Percentiles rank a stretch among this genome's conserved stretches.
phyloP scores from a whole-genome alignment of 306 rosid species.

The Cicer bijugum region DNA sequence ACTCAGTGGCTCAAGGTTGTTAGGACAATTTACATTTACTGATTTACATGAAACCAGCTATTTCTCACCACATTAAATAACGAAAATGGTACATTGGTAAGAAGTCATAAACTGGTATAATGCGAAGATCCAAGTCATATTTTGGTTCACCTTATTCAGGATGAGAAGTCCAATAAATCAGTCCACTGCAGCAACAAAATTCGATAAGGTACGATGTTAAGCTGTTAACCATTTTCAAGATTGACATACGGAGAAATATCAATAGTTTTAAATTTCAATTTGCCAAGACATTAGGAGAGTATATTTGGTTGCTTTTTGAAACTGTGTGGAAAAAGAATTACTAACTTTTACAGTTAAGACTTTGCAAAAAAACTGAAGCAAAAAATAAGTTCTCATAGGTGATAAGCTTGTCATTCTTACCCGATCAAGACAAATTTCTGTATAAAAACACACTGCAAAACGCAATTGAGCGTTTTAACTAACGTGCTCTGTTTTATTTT shows the following conservation, averaged over 20 bases:
- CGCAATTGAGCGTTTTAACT: conserved; percentile 47
- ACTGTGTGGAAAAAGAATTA: background rate
- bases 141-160: conserved; percentile 63
- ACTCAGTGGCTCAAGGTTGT: conserved; percentile 50
- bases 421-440: conserved; percentile 90
- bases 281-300: conserved; percentile 11
- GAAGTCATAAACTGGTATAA: conserved; percentile 43
- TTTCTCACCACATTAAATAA: conserved; percentile 43
- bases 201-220: conserved; percentile 7
- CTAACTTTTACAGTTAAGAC: background rate
- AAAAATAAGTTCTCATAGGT: conserved; percentile 5
- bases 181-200: conserved; percentile 67
- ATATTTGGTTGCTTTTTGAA: conserved; percentile 25
- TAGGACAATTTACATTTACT: conserved; percentile 53
- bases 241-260: background rate
- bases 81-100: conserved; percentile 47
- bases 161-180: conserved; percentile 93
- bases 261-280: conserved; percentile 29
- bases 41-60: conserved; percentile 49
- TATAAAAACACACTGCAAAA: conserved; percentile 85
- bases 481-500: no score
- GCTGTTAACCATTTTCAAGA: conserved; percentile 7
- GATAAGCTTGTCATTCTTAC: conserved; percentile 45
- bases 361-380: conserved; percentile 25
- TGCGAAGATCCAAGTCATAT: conserved; percentile 44